A percentile compares a stretch with the other conserved stretches of the same genome.
These are phyloP conservation scores for Ophiosphaerella narmari DNA, from an alignment of 2,329 filamentous ascomycete species.

Conservation along the genomic window DNA sequence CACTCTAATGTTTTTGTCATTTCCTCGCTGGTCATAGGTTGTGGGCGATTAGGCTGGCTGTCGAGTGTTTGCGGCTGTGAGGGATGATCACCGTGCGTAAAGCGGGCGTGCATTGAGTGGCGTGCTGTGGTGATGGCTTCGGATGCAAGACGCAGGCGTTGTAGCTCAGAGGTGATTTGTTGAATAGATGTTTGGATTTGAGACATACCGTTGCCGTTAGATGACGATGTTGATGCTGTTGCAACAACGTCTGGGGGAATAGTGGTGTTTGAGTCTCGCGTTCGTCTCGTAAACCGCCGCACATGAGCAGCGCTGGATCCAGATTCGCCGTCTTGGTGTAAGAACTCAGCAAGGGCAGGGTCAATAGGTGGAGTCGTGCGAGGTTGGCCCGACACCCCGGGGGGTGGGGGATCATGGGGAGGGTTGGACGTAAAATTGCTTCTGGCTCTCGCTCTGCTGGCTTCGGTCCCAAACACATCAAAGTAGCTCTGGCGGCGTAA, in stretches of 20 bases:
- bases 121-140: constrained; percentile 19
- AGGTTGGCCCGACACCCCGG: not conserved
- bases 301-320: too few species aligned
- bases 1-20: constrained; percentile 58
- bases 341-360: too few species aligned
- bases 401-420: not conserved
- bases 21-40: constrained; percentile 54
- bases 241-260: not conserved
- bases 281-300: too few species aligned
- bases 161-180: constrained; percentile 22
- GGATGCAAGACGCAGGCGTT: constrained; percentile 21
- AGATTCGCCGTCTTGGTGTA: too few species aligned
- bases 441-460: not conserved
- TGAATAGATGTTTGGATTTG: constrained; percentile 21
- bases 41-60: constrained; percentile 52
- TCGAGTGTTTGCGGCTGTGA: constrained; percentile 48
- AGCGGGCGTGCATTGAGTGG: constrained; percentile 18
- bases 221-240: constrained; percentile 1
- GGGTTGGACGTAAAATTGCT: not conserved
- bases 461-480: not conserved
- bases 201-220: constrained; percentile 4
- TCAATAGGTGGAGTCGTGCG: not conserved
- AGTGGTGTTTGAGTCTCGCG: not conserved
- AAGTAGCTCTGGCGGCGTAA: too few species aligned
- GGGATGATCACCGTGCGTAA: not conserved